phyloP scores from a whole-genome alignment of 768 basidiomycete genomes.

The Hemileccinum impolitum region DNA sequence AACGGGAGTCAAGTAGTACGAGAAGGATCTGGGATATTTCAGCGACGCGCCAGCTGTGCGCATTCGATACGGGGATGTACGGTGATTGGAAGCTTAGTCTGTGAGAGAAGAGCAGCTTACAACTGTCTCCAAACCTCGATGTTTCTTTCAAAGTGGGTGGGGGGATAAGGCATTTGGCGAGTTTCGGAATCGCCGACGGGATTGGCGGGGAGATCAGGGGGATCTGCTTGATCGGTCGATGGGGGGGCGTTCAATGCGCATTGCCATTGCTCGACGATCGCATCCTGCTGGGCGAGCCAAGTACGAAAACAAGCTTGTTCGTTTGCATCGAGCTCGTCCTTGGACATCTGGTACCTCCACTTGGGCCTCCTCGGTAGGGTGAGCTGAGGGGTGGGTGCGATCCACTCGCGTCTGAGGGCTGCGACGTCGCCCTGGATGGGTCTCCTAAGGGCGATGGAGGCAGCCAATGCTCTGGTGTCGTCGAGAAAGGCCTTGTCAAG shows the following conservation, averaged over 20 bases:
- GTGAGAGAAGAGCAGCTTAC: conserved; percentile 40
- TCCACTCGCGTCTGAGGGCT: conserved; percentile 30
- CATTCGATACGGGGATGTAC: background rate
- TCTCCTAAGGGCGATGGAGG: conserved; percentile 47
- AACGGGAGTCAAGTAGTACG: conserved; percentile 85
- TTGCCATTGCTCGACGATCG: conserved; percentile 51
- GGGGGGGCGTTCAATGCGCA: conserved; percentile 12
- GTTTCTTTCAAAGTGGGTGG: conserved; percentile 85
- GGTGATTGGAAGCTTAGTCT: background rate
- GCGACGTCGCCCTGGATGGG: conserved; percentile 48
- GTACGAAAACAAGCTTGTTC: conserved; percentile 81
- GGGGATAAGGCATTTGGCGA: conserved; percentile 53
- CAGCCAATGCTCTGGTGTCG: conserved; percentile 53
- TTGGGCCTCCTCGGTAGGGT: conserved; percentile 66
- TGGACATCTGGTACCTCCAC: conserved; percentile 84
- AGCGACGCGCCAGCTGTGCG: conserved; percentile 81
- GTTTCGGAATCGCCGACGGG: conserved; percentile 14
- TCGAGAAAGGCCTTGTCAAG: conserved; percentile 60
- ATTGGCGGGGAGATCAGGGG: conserved; percentile 1
- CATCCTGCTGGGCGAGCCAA: conserved; percentile 72
- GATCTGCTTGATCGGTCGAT: conserved; percentile 4
- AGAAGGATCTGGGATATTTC: conserved; percentile 90
- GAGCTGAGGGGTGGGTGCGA: conserved; percentile 6
- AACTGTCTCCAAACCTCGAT: conserved; percentile 94
- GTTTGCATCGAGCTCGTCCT: conserved; percentile 85